These are phyloP conservation scores for Dorcoceras hygrometricum DNA, from an alignment of 257 asterid genomes.

Conservation along the genomic window DNA sequence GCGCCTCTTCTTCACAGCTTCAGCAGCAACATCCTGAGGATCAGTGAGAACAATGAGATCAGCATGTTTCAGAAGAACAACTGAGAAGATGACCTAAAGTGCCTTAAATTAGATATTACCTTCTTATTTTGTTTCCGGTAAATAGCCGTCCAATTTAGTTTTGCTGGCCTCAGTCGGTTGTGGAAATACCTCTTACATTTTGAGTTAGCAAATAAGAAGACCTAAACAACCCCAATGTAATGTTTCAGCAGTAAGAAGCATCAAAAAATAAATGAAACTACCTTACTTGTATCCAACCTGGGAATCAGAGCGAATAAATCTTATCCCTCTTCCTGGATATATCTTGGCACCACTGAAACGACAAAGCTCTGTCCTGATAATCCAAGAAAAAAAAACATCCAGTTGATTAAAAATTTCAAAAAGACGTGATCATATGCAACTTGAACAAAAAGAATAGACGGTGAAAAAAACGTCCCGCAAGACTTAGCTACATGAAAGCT, in stretches of 20 bases:
- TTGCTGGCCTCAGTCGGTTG: conserved; percentile 59
- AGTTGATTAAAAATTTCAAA: background rate
- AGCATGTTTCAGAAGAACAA: background rate
- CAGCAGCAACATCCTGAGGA: conserved; percentile 49
- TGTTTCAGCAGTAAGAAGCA: background rate
- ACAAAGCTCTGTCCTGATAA: conserved; percentile 73
- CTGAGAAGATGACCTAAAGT: background rate
- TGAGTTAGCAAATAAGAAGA: conserved; percentile 56
- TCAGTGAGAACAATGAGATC: background rate
- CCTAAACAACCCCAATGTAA: conserved; percentile 24
- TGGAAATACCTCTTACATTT: conserved; percentile 60
- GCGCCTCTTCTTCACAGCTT: conserved; percentile 53
- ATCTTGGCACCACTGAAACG: conserved; percentile 83
- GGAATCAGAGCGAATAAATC: conserved; percentile 68
- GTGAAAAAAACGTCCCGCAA: background rate
- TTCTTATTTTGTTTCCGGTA: conserved; percentile 62
- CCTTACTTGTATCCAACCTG: conserved; percentile 39
- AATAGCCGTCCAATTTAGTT: conserved; percentile 61
- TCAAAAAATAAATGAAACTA: background rate
- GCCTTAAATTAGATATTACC: conserved; percentile 31
- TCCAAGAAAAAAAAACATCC: background rate
- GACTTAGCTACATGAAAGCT: conserved; percentile 1
- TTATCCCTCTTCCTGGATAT: conserved; percentile 77
- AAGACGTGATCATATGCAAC: background rate
- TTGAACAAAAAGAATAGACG: background rate